Base-by-base conservation (phyloP, 2,329 filamentous ascomycete genomes). In the Cryphonectria parasitica region DNA sequence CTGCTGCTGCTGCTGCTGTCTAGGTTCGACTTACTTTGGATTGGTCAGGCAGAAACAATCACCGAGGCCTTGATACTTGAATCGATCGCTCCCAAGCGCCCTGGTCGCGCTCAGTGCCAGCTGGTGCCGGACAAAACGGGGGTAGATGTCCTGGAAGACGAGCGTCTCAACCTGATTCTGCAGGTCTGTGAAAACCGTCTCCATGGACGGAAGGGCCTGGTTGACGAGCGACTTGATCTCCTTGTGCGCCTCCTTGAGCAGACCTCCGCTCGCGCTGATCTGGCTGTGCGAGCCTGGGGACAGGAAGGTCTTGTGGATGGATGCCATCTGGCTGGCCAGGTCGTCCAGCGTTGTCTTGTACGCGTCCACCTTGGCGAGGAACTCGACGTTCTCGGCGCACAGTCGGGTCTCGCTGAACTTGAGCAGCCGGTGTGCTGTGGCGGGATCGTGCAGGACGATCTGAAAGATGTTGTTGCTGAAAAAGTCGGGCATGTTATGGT, bases 41-140 rank as follows among this genome's bases (percentile, higher is more conserved):
- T 89, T 85, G 0, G 85, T 88, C 22, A 90, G 76, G 69, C 87
- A 88, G 73, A 90, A 90, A 31, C 87, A 87, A 64, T 87, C 83
- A 11, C 87, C 88, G 0, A 90, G 80, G 0, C 88, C 88, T 2
- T 84, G 83, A 67, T 85, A 89, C 66, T 80, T 75, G 6, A 78
- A 77, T 1, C 78, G 77, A 28, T 78, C 77, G n/a, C 77, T 77
- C 0, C 74, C 73, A 1, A 77, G 45, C 10, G 74, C 70, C 36
- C 71, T 72, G 39, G 66, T 72, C 78, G 83, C 81, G 64, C 82
- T 82, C 56, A 82, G 75, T 15, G 81, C 81, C 67, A 88, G 78
- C 75, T 87, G 85, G 72, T 85, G 79, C 64, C 83, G 83, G 28
- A 86, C 82, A 73, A 87, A 88, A 54, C 81, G 78, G 2, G 84